These are phyloP conservation scores for Trichoderma sp. DNA, from an alignment of 2,329 filamentous ascomycete species.

Conservation along the genomic window DNA sequence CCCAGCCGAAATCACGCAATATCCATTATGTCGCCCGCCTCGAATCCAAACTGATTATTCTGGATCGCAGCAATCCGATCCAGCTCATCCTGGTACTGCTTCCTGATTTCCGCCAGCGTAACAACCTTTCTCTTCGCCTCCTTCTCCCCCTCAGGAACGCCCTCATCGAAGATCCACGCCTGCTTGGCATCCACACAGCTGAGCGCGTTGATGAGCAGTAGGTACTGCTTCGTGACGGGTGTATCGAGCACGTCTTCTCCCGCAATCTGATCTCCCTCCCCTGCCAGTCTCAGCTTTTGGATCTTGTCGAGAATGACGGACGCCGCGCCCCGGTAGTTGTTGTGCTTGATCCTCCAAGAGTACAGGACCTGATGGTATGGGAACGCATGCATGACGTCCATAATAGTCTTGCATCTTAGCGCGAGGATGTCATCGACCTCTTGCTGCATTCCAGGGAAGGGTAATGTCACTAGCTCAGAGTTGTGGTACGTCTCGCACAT, in stretches of 20 bases:
- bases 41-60: slow-evolving; percentile 83
- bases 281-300: slow-evolving; percentile 57
- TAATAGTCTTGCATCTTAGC: slow-evolving; percentile 65
- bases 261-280: slow-evolving; percentile 56
- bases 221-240: slow-evolving; percentile 69
- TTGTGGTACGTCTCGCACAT: slow-evolving; percentile 68
- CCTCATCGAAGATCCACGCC: slow-evolving; percentile 69
- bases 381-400: slow-evolving; percentile 64
- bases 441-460: slow-evolving; percentile 73
- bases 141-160: slow-evolving; percentile 23
- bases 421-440: slow-evolving; percentile 76
- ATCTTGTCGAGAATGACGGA: slow-evolving; percentile 61
- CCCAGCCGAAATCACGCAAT: slow-evolving; percentile 35
- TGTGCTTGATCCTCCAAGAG: slow-evolving; percentile 79
- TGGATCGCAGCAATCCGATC: slow-evolving; percentile 86
- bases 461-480: slow-evolving; percentile 68
- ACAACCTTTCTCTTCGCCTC: slow-evolving; percentile 68
- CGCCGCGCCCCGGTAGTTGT: slow-evolving; percentile 80
- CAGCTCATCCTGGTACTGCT: slow-evolving; percentile 85
- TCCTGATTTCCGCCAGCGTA: slow-evolving; percentile 80
- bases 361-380: slow-evolving; percentile 90
- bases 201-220: slow-evolving; percentile 90
- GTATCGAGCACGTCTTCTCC: slow-evolving; percentile 60
- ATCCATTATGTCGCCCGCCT: slow-evolving; percentile 53
- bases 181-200: slow-evolving; percentile 76